Evolutionary conservation across 2,329 filamentous ascomycete species (phyloP).

Genomic region (Exophiala mesophila): DNA sequence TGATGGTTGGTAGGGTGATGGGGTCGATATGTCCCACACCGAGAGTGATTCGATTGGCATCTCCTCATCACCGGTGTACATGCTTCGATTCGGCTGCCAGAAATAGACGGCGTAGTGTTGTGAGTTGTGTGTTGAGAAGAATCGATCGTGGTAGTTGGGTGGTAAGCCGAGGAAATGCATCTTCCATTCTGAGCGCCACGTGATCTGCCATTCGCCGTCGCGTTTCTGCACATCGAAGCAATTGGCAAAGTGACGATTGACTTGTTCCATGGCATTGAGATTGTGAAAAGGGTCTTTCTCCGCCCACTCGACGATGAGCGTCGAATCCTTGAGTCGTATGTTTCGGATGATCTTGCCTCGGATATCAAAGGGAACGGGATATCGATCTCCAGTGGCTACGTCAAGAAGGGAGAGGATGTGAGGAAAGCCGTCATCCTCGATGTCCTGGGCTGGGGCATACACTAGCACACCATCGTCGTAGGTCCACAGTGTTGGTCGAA

Average conservation of each 20-base stretch:
- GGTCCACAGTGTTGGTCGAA: slow-evolving; percentile 48
- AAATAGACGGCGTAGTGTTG: slow-evolving; percentile 59
- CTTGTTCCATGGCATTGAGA: slow-evolving; percentile 47
- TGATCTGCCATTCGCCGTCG: slow-evolving; percentile 30
- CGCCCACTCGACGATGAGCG: slow-evolving; percentile 63
- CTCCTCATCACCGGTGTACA: slow-evolving; percentile 51
- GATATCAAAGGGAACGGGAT: slow-evolving; percentile 49
- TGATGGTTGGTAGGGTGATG: slow-evolving; percentile 48
- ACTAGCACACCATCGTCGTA: slow-evolving; percentile 55
- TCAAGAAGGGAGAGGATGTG: slow-evolving; percentile 45
- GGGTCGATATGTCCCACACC: slow-evolving; percentile 55
- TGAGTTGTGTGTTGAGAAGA: slow-evolving; percentile 56
- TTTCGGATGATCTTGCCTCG: slow-evolving; percentile 50
- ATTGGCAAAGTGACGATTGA: slow-evolving; percentile 57
- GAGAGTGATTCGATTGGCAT: slow-evolving; percentile 54
- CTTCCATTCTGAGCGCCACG: slow-evolving; percentile 56
- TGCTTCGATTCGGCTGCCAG: slow-evolving; percentile 55
- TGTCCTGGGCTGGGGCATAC: slow-evolving; percentile 39
- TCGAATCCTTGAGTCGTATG: slow-evolving; percentile 48
- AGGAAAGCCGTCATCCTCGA: slow-evolving; percentile 28
- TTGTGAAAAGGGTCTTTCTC: slow-evolving; percentile 49
- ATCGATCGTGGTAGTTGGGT: slow-evolving; percentile 53
- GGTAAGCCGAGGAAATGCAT: slow-evolving; percentile 55
- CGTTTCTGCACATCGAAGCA: slow-evolving; percentile 48
- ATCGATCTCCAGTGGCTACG: slow-evolving; percentile 41